Conservation (phyloP, 2,329 filamentous ascomycete genomes). For the Mycocentrospora acerina region DNA sequence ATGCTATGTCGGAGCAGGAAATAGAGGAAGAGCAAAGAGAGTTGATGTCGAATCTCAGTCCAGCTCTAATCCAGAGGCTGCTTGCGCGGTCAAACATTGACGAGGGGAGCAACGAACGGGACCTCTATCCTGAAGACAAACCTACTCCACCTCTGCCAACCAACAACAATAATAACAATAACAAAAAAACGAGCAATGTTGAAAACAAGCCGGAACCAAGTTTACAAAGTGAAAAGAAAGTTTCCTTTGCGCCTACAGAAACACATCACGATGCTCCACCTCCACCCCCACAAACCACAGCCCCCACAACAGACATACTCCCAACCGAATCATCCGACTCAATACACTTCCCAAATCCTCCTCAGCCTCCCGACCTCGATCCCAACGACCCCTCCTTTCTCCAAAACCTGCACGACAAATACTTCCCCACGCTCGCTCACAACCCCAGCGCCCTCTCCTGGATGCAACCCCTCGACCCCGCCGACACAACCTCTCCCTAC, state of each 20-base stretch:
- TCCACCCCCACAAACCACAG: constrained; percentile 3
- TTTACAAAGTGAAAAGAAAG: constrained; percentile 30
- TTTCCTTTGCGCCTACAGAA: constrained; percentile 33
- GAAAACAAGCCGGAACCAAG: constrained; percentile 11
- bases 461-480: constrained; percentile 71
- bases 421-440: constrained; percentile 84
- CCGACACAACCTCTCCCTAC: constrained; percentile 72
- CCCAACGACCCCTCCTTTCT: constrained; percentile 83
- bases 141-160: constrained; percentile 3
- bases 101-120: constrained; percentile 53
- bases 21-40: constrained; percentile 80
- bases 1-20: constrained; percentile 76
- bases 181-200: no score
- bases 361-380: constrained; percentile 71
- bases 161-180: constrained; percentile 13
- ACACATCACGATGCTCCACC: constrained; percentile 6
- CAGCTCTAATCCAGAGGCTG: constrained; percentile 73
- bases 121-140: constrained; percentile 25
- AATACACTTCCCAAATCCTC: constrained; percentile 63
- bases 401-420: constrained; percentile 80
- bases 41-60: constrained; percentile 74
- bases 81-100: constrained; percentile 76
- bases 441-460: constrained; percentile 86
- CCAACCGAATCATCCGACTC: constrained; percentile 58
- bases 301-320: constrained; percentile 48